These are phyloP conservation scores for Wickerhamomyces bovis DNA, from an alignment of 805 yeast species.

Conservation along the genomic window DNA sequence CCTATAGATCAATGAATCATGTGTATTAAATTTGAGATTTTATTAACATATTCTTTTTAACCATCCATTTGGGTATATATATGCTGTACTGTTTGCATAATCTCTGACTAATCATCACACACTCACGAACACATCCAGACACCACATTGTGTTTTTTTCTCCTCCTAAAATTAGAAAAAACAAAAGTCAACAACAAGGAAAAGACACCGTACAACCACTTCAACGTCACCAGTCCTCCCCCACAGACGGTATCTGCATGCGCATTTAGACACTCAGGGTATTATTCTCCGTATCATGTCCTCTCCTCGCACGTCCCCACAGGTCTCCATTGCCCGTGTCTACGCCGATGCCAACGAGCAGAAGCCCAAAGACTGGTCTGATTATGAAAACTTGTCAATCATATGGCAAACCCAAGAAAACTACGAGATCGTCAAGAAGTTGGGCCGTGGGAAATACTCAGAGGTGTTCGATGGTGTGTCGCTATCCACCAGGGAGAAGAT, in stretches of 20 bases:
- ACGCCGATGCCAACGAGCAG: conserved; percentile 68
- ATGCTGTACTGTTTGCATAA: too few relatives aligned
- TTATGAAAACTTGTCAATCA: conserved; percentile 63
- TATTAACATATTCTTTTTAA: too few relatives aligned
- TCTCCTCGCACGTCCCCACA: neutral
- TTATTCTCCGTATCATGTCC: neutral
- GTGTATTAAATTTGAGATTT: neutral
- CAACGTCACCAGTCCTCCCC: too few relatives aligned
- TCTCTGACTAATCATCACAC: neutral
- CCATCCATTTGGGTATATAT: too few relatives aligned
- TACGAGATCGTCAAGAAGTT: conserved; percentile 81
- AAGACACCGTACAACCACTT: too few relatives aligned
- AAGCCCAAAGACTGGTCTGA: conserved; percentile 88
- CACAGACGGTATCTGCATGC: too few relatives aligned
- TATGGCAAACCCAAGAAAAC: conserved; percentile 81
- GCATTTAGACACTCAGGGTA: too few relatives aligned
- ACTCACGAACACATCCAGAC: neutral
- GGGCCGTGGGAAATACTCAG: conserved; percentile 92
- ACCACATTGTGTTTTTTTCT: neutral
- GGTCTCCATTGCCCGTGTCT: conserved; percentile 63
- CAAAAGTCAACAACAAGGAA: neutral
- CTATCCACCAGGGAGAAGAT: conserved; percentile 54
- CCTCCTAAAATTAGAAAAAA: too few relatives aligned
- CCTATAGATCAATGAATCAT: neutral
- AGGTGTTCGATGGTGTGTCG: conserved; percentile 83